Evolutionary conservation across 495 filamentous ascomycete genomes (phyloP), one percentile per base, ranked within the genome.

Genomic region (Penicillium canariense): DNA sequence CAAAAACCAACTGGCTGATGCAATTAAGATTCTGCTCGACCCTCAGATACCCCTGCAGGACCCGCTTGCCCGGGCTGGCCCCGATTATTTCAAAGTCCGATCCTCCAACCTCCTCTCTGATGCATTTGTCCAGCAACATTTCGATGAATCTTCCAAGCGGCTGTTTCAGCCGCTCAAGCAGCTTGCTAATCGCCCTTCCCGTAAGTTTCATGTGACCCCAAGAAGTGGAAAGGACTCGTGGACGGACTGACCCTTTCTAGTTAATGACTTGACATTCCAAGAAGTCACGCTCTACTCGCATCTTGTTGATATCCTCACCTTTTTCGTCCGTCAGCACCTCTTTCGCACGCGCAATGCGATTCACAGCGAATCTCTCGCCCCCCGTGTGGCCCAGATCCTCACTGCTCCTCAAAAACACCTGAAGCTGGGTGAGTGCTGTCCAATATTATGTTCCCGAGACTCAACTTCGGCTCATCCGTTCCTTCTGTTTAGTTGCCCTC

Each of bases 1-100:
- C 54, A 96, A 96, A 75, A 91, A 90, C 25, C 95, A 97, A 66
- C 87, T 97, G 62, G 89, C 94, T 10, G 94, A 98, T 72, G 90
- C 94, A 23, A 87, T 98, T 66, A 97, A 96, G 70, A 86, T 97
- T 17, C 77, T 98, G 22, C 81, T 97, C 15, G 95, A 97, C 62
- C 91, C 90, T n/a, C 83, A 84, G 48, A 81, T 83, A 38, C 70
- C 75, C 42, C 46, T 77, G 55, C 77, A 77, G 56, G 90, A 96
- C 49, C 73, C 79, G 47, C 76, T 89, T 63, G 73, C 74, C 51
- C 88, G 89, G 67, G 77, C 78, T 55, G 84, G 85, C 49, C 81
- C 77, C 60, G 91, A 95, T 52, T 85, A 86, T 57, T 78, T 85
- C 43, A 85, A 92, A 69, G 51, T 82, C 23, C 78, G 86, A 59